Evolutionary conservation across 2,329 filamentous ascomycete species (phyloP).

Genomic region (Lecanicillium sp.): DNA sequence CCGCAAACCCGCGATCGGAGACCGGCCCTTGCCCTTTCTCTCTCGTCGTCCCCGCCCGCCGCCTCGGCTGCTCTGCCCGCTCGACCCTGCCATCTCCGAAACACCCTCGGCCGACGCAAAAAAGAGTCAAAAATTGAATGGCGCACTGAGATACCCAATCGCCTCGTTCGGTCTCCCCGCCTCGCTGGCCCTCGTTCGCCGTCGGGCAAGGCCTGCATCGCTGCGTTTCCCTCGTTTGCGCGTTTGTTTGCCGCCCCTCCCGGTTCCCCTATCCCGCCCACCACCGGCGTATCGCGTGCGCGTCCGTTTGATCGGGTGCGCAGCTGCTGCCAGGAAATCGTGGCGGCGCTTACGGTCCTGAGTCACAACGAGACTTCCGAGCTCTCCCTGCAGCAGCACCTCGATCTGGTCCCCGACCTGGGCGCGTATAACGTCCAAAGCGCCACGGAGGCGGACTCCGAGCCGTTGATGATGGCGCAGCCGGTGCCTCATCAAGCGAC

Average conservation of each 20-base stretch:
- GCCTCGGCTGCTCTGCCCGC: slow-evolving; percentile 4
- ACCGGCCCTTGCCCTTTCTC: too few relatives aligned
- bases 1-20: too few relatives aligned
- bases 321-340: slow-evolving; percentile 25
- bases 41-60: neutral
- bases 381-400: slow-evolving; percentile 53
- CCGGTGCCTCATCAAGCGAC: slow-evolving; percentile 60
- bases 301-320: neutral
- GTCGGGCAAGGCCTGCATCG: too few relatives aligned
- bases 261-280: neutral
- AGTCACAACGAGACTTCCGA: slow-evolving; percentile 43
- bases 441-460: slow-evolving; percentile 42
- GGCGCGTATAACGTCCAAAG: slow-evolving; percentile 41
- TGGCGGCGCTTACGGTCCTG: slow-evolving; percentile 52
- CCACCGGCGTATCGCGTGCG: slow-evolving; percentile 2
- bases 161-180: too few relatives aligned
- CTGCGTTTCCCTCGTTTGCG: too few relatives aligned
- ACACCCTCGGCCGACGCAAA: neutral
- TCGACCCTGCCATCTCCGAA: neutral
- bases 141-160: slow-evolving; percentile 1
- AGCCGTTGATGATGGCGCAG: slow-evolving; percentile 65
- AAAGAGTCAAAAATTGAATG: slow-evolving; percentile 4
- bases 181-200: too few relatives aligned
- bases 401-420: slow-evolving; percentile 47
- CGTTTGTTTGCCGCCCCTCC: neutral